These are phyloP conservation scores for Raddia distichophylla DNA, from an alignment of 176 grass and related monocot species.

Conservation along the genomic window DNA sequence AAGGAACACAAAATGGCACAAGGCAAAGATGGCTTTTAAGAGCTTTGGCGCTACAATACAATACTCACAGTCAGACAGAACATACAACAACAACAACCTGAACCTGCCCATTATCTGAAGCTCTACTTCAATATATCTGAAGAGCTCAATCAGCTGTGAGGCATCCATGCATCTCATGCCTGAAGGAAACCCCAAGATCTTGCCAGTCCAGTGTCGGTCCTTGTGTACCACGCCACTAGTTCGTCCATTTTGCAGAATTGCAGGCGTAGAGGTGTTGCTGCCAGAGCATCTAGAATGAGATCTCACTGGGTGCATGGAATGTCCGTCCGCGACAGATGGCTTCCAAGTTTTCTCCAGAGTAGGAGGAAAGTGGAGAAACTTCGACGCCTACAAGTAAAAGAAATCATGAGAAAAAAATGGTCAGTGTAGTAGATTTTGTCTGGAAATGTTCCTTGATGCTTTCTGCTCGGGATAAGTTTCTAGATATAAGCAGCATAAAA, in stretches of 20 bases:
- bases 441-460: neutral
- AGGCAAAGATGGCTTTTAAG: neutral
- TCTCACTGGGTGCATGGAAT: constrained; percentile 87
- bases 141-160: neutral
- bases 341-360: constrained; percentile 82
- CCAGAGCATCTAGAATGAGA: constrained; percentile 56
- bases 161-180: constrained; percentile 22
- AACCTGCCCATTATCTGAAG: neutral
- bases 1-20: neutral
- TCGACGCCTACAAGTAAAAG: constrained; percentile 58
- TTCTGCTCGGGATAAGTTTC: constrained; percentile 4
- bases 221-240: neutral
- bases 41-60: constrained; percentile 20
- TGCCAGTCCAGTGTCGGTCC: neutral
- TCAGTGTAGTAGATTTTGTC: neutral
- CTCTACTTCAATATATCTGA: neutral
- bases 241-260: constrained; percentile 9
- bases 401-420: neutral
- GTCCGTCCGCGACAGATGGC: constrained; percentile 81
- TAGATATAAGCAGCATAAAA: neutral
- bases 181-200: neutral
- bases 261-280: neutral
- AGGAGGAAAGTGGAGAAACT: constrained; percentile 83
- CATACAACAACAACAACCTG: constrained; percentile 19
- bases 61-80: neutral